phyloP scores from a whole-genome alignment of 2,329 filamentous ascomycete species.

The Zopfia rhizophila region DNA sequence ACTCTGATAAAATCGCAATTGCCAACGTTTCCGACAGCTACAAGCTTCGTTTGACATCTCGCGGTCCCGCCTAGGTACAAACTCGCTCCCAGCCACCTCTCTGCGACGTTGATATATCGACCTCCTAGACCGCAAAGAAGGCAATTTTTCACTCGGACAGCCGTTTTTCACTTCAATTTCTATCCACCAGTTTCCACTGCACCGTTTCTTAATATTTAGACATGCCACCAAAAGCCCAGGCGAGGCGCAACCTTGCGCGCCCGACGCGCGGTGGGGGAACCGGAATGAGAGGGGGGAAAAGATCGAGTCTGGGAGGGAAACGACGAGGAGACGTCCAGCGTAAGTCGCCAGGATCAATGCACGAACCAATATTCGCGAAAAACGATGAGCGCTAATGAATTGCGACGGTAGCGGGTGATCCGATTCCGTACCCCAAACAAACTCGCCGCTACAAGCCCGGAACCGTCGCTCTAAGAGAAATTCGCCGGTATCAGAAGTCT shows the following conservation, averaged over 20 bases:
- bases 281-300: not conserved
- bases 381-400: no score
- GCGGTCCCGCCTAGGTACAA: not conserved
- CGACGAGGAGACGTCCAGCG: constrained; percentile 9
- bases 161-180: not conserved
- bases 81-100: not conserved
- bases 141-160: not conserved
- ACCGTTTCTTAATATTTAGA: not conserved
- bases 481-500: constrained; percentile 94
- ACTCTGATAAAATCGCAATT: constrained; percentile 1
- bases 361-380: no score
- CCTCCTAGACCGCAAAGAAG: not conserved
- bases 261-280: constrained; percentile 43
- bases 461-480: constrained; percentile 96
- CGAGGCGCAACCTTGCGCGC: constrained; percentile 42
- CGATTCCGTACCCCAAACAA: constrained; percentile 34
- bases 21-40: not conserved
- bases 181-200: not conserved
- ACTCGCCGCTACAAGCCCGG: constrained; percentile 56
- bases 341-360: constrained; percentile 3
- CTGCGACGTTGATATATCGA: not conserved
- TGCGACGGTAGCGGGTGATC: constrained; percentile 37
- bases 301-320: not conserved
- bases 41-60: not conserved
- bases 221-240: constrained; percentile 38